Conservation (phyloP, 2,329 filamentous ascomycete species). For the Penicillium sp. region DNA sequence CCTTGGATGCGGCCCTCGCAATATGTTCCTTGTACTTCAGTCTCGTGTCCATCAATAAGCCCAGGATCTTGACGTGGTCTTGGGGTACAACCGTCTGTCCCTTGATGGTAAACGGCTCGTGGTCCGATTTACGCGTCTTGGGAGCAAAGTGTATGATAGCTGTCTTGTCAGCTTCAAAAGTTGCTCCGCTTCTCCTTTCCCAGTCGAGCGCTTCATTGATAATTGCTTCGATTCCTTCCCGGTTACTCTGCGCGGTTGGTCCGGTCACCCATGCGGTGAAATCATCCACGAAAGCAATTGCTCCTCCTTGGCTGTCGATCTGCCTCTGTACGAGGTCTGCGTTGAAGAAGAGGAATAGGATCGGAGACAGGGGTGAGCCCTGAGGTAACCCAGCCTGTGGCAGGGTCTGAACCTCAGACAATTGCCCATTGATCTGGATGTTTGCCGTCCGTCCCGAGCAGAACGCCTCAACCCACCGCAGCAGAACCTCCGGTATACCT, state of each 20-base stretch:
- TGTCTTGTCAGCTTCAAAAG: conserved; percentile 34
- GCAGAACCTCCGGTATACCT: conserved; percentile 25
- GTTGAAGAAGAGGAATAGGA: conserved; percentile 1
- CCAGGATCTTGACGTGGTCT: background rate
- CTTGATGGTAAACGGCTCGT: background rate
- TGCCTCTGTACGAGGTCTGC: conserved; percentile 6
- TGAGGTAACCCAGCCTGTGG: conserved; percentile 21
- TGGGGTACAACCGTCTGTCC: background rate
- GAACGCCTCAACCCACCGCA: conserved; percentile 30
- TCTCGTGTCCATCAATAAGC: conserved; percentile 19
- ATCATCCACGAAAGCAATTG: conserved; percentile 12
- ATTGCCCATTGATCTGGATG: conserved; percentile 21
- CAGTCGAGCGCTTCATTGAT: conserved; percentile 19
- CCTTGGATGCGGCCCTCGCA: conserved; percentile 21
- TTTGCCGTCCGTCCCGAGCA: conserved; percentile 25
- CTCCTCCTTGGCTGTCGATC: background rate
- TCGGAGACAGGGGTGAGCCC: conserved; percentile 22
- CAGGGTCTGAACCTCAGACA: conserved; percentile 15
- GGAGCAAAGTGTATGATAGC: background rate
- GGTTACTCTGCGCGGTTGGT: background rate
- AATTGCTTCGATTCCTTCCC: conserved; percentile 9
- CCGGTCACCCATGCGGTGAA: conserved; percentile 7
- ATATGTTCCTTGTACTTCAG: conserved; percentile 28
- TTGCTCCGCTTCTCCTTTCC: conserved; percentile 30
- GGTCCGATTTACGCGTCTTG: background rate